Conservation (phyloP, 108 stramenopile species). For the Cyclotella sp. region DNA sequence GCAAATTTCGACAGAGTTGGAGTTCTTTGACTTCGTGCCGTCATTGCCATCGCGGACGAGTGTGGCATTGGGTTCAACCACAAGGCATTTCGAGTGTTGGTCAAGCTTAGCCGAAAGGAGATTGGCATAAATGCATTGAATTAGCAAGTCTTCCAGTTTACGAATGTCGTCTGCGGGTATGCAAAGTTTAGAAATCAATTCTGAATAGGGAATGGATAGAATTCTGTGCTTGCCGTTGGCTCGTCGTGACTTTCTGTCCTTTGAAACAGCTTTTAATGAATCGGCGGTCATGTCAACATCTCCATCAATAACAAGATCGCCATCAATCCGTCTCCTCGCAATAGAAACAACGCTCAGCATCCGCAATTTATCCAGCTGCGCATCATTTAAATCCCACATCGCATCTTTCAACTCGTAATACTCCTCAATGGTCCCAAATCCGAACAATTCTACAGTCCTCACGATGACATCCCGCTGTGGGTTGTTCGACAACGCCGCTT, state of each 20-base stretch:
- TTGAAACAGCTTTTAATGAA: not conserved
- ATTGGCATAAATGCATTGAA: constrained; percentile 52
- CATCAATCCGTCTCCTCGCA: constrained; percentile 11
- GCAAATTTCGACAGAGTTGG: not conserved
- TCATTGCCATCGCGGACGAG: constrained; percentile 12
- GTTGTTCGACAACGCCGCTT: constrained; percentile 10
- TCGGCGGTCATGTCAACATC: constrained; percentile 4
- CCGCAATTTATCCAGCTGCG: constrained; percentile 44
- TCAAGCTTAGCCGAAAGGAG: constrained; percentile 44
- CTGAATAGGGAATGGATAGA: constrained; percentile 41
- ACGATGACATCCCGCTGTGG: constrained; percentile 19
- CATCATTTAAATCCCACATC: constrained; percentile 49
- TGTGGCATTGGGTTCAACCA: constrained; percentile 16
- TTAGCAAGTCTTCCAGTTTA: constrained; percentile 45
- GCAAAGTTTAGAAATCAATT: constrained; percentile 25
- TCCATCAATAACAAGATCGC: not conserved
- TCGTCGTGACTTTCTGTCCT: not conserved
- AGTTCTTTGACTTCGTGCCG: not conserved
- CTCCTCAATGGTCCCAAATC: constrained; percentile 28
- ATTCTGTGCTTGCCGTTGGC: not conserved
- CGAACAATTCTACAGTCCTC: constrained; percentile 34
- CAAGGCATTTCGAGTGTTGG: constrained; percentile 35
- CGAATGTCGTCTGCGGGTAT: constrained; percentile 23
- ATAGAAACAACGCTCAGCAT: constrained; percentile 51
- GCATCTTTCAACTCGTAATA: constrained; percentile 28